A percentile compares a stretch with the other conserved stretches of the same genome.
Conservation (phyloP, 345 rosid species). For the Draba incana region DNA sequence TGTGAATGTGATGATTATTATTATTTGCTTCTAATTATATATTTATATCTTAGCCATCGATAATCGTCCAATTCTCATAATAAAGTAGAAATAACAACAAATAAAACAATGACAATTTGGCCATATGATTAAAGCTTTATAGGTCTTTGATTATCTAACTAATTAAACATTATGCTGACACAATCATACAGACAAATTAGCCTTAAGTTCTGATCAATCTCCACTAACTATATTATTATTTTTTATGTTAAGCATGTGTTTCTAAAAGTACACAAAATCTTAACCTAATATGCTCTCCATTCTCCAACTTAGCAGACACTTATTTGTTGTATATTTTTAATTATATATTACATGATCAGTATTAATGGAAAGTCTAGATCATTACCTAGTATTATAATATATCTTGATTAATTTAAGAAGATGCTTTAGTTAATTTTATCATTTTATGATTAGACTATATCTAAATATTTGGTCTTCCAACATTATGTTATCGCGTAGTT, state of each 20-base stretch:
- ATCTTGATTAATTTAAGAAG: conserved; percentile 18
- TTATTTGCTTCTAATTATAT: no score
- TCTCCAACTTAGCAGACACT: conserved; percentile 39
- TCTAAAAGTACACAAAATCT: conserved; percentile 42
- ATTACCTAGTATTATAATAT: conserved; percentile 24
- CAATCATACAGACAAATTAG: conserved; percentile 42
- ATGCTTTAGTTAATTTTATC: conserved; percentile 26
- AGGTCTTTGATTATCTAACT: conserved; percentile 25
- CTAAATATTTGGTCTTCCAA: conserved; percentile 24
- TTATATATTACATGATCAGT: conserved; percentile 9
- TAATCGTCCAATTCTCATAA: conserved; percentile 31
- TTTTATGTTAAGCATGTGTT: conserved; percentile 33
- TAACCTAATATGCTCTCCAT: conserved; percentile 43
- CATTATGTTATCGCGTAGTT: conserved; percentile 10
- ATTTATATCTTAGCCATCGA: conserved; percentile 14
- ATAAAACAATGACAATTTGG: conserved; percentile 15
- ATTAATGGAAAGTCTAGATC: conserved; percentile 32
- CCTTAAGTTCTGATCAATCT: conserved; percentile 42
- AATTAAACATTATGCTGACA: conserved; percentile 43
- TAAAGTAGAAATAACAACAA: background rate
- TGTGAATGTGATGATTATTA: conserved; percentile 33
- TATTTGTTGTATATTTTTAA: conserved; percentile 11
- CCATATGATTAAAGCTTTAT: conserved; percentile 36
- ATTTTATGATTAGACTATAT: conserved; percentile 8
- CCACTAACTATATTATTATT: conserved; percentile 31